Evolutionary conservation across 2,329 filamentous ascomycete genomes (phyloP), one percentile per base, ranked within the genome.

Genomic region (Sclerotinia sclerotiorum): DNA sequence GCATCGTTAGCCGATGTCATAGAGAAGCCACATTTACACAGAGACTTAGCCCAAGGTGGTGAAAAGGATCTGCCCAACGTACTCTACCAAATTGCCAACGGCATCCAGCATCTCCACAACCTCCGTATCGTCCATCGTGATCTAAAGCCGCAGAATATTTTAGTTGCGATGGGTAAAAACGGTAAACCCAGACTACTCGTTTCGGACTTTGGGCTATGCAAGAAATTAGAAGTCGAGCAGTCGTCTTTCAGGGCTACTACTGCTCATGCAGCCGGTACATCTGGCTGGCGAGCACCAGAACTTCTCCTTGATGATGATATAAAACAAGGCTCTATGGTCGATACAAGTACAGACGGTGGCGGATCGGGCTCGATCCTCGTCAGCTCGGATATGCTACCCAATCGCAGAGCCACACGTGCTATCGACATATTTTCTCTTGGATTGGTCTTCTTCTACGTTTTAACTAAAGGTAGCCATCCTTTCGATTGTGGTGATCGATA

Each of bases 381-480:
- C 11, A 83, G 82, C 52, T 82, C 87, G 17, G 85, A 87, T 24
- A 81, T 87, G 78, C 85, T 82, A 80, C 83, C 76, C 5, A 88
- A 87, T 73, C 89, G 93, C 69, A 91, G 95, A 64, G 94, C 96
- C 8, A 99, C 97, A 57, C 90, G 95, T 57, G 92, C 95, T 11
- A 97, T 98, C 70, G 95, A 99, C 77, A 97, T 99, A 35, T 99
- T 99, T 81, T 97, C 94, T 0, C 85, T 99, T 48, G 95, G 95
- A 1, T 90, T 97, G 65, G 93, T 99, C n/a, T 99, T 97, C 82
- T 98, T 94, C 81, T 99, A 97, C 78, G 94, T 98, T n/a, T 84
- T 99, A 69, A 97, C 94, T 1, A 91, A 93, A 71, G 95, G 95
- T 21, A 87, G 86, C 1, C 95, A 99, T 78, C 95, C 95, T 0